Base-by-base conservation (phyloP, 2,329 filamentous ascomycete species). In the Exophiala sideris region DNA sequence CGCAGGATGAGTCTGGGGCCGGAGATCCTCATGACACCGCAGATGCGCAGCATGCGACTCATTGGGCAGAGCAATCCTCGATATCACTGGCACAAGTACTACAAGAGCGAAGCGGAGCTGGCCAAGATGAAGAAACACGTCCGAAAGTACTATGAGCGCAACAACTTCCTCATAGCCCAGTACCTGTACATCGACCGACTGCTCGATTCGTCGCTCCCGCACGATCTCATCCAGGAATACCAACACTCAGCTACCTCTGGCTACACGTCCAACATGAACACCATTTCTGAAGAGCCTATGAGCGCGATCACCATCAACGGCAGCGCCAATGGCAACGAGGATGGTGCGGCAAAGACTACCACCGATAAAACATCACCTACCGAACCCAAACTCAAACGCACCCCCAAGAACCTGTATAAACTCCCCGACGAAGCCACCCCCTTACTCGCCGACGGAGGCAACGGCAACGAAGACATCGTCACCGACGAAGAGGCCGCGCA, bases 151-250 rank as follows among this genome's bases (percentile, higher is more conserved):
- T 95, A 97, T 67, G 86, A 95, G 75, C 84, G 89, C 40, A 92
- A 86, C 67, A 97, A 97, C 72, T 85, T 86, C 62, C 78, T 96
- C 40, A 84, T 97, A 55, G 88, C 94, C 69, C 88, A 95, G 68
- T 97, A 96, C 69, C 79, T 95, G 59, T 96, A 95, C 69, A 96
- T 96, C 64, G 92, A 96, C 72, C 83, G 87, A 48, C 77, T 97
- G 52, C 80, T 97, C 57, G 91, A 96, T 72, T 96, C 90, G 7
- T 91, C 89, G 29, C 82, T 96, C n/a, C 91, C 91, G 1, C 91
- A 95, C 67, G 86, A 92, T 64, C 77, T 97, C 41, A 84, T 97
- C 54, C 91, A 95, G 67, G 91, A 96, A 71, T 96, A 96, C 70
- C 76, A 86, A 59, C 75, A 84, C 46, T 76, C 81, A 40, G 76